Evolutionary conservation across 75 land plant genomes (phyloP).

Genomic region (Pinus taeda): DNA sequence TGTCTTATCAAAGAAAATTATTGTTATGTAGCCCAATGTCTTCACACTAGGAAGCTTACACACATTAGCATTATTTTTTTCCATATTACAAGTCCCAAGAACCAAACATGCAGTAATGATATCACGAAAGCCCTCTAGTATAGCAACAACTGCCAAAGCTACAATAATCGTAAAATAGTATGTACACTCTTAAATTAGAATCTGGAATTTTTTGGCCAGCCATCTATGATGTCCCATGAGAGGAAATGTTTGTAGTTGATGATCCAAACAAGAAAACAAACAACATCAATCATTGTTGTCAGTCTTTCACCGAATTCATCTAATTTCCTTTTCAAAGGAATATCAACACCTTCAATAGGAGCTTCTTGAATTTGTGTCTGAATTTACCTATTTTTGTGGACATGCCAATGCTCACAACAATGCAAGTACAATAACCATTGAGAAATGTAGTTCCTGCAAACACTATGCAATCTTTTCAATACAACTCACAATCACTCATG

Average conservation of each 20-base stretch:
- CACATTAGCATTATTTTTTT: slow-evolving; percentile 86
- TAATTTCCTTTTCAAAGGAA: too few relatives aligned
- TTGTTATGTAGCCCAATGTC: slow-evolving; percentile 91
- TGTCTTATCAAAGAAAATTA: slow-evolving; percentile 89
- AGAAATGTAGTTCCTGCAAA: slow-evolving; percentile 89
- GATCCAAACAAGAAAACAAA: too few relatives aligned
- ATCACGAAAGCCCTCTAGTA: slow-evolving; percentile 91
- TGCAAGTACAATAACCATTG: too few relatives aligned
- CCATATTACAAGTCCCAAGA: slow-evolving; percentile 89
- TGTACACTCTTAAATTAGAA: slow-evolving; percentile 85
- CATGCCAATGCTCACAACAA: too few relatives aligned
- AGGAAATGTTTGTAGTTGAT: too few relatives aligned
- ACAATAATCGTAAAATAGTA: slow-evolving; percentile 89
- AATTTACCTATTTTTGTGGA: too few relatives aligned
- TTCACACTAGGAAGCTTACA: slow-evolving; percentile 91
- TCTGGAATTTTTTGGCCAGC: slow-evolving; percentile 59
- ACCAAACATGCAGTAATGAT: slow-evolving; percentile 90
- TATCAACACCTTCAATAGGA: too few relatives aligned
- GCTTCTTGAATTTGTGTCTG: too few relatives aligned
- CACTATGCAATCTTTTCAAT: slow-evolving; percentile 82
- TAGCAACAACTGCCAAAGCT: slow-evolving; percentile 90
- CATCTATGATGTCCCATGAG: too few relatives aligned
- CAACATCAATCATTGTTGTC: too few relatives aligned
- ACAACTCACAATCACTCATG: slow-evolving; percentile 64
- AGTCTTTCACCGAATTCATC: too few relatives aligned